phyloP scores from a whole-genome alignment of 257 asterid species.

The Przewalskia tangutica region DNA sequence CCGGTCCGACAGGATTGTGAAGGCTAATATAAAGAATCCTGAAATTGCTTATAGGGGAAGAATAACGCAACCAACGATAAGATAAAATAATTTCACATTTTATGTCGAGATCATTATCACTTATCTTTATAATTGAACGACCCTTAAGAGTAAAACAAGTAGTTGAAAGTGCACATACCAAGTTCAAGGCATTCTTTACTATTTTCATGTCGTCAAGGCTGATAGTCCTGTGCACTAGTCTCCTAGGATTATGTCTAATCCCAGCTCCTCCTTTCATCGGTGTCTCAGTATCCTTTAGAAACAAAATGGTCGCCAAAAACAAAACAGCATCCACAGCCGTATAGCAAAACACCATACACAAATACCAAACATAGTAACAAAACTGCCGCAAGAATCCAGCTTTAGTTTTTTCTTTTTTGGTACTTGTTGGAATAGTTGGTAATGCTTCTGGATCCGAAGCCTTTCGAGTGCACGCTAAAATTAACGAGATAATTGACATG shows the following conservation, averaged over 20 bases:
- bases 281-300: conserved; percentile 22
- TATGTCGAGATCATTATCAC: too few species aligned
- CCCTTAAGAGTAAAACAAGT: too few species aligned
- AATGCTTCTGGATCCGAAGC: conserved; percentile 19
- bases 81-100: too few species aligned
- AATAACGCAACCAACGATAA: too few species aligned
- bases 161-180: conserved; percentile 11
- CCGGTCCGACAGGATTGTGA: too few species aligned
- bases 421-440: conserved; percentile 20
- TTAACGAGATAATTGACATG: conserved; percentile 21
- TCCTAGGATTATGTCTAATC: background rate
- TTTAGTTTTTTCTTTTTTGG: background rate
- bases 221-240: conserved; percentile 22
- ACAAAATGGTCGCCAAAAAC: conserved; percentile 17
- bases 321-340: conserved; percentile 10
- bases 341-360: conserved; percentile 7
- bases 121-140: too few species aligned
- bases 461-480: conserved; percentile 27
- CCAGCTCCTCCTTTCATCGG: conserved; percentile 22
- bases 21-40: too few species aligned
- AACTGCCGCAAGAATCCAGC: background rate
- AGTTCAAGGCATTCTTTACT: conserved; percentile 31
- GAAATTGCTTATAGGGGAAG: too few species aligned
- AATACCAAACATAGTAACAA: conserved; percentile 11
- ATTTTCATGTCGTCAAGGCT: conserved; percentile 37